A percentile compares a stretch with the other conserved stretches of the same genome.
Evolutionary conservation across 108 stramenopile species (phyloP).

Genomic region (Epipyxis sp.): DNA sequence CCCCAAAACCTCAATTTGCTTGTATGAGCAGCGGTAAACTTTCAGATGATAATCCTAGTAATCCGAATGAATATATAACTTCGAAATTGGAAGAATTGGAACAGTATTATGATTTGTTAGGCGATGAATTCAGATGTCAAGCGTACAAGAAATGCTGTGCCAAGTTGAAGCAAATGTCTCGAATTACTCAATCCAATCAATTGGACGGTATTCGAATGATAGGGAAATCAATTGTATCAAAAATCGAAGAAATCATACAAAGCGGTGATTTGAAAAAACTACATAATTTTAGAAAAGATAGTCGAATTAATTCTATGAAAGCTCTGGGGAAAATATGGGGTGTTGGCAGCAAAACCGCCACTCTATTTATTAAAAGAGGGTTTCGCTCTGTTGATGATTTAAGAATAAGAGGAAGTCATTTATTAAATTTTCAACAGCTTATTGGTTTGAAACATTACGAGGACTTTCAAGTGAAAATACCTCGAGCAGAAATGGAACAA

Average conservation of each 20-base stretch:
- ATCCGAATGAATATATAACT: neutral
- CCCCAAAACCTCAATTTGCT: neutral
- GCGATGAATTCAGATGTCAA: neutral
- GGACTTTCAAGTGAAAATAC: neutral
- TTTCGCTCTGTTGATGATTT: neutral
- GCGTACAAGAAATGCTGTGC: neutral
- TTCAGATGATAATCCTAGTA: neutral
- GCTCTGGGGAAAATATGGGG: conserved; percentile 29
- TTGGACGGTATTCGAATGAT: neutral
- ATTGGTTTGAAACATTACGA: conserved; percentile 3
- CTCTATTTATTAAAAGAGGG: neutral
- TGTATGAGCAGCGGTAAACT: neutral
- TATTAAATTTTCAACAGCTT: neutral
- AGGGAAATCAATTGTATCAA: neutral
- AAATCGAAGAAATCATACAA: conserved; percentile 2
- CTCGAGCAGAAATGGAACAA: neutral
- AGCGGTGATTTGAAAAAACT: neutral
- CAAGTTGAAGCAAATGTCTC: neutral
- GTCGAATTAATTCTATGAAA: neutral
- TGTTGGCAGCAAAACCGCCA: conserved; percentile 26
- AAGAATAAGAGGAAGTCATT: neutral
- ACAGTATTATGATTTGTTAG: neutral
- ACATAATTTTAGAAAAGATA: neutral
- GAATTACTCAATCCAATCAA: neutral
- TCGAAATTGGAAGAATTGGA: neutral